Base-by-base conservation (phyloP, 176 grass and related monocot genomes). In the Aegilops bicornis region DNA sequence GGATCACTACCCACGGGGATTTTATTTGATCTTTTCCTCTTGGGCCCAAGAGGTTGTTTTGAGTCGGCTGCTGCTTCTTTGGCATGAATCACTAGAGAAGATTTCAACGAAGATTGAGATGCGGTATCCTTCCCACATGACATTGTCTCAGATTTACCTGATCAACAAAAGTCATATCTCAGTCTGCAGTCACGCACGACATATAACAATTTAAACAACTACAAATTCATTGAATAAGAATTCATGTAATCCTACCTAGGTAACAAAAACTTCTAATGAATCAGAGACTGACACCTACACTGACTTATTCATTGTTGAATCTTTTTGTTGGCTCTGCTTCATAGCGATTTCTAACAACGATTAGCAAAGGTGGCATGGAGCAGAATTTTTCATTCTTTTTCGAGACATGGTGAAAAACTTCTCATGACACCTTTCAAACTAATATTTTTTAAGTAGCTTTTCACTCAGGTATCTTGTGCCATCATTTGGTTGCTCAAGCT, bases 1-100 rank as follows among this genome's bases (percentile, higher is more conserved):
- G 69, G 84, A 64, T 39, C 7, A 22, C 22, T 54, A 35, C 82
- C 81, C 73, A 69, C 27, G 63, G 87, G 82, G 30, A 52, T 85
- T 86, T 78, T 86, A 17, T 72, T 87, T 72, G 86, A 69, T 79
- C 89, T 88, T 88, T 91, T 95, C 79, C 83, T 94, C 67, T 92
- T 96, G 54, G 81, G 87, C 77, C 50, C 64, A 89, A 73, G 29
- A 83, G 74, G 85, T 47, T 89, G 88, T 84, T 87, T 95, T 11
- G 65, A 64, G 56, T 89, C 88, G 31, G 64, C 65, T 78, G 47
- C 35, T 79, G 79, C 80, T 72, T 95, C 86, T 37, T 91, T 91
- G 61, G 39, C 73, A 84, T 92, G 72, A 79, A 90, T 79, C 14
- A 35, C n/a, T 47, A 36, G 45, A 77, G 72, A 15, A 13, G 54